These are phyloP conservation scores for Syzygium malaccense DNA, from an alignment of 441 rosid genomes.

Conservation along the genomic window DNA sequence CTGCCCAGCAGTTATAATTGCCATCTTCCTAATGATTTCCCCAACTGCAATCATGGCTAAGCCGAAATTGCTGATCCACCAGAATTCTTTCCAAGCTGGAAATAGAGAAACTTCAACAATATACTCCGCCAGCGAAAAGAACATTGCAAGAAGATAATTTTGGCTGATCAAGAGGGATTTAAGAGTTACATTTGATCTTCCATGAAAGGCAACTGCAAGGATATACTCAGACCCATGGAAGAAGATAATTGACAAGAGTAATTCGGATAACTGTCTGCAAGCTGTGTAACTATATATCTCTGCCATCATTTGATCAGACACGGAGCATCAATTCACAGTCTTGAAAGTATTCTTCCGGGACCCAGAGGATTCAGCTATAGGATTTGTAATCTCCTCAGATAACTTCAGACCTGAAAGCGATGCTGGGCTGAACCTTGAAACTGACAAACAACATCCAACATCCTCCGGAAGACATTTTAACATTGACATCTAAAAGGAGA, in stretches of 20 bases:
- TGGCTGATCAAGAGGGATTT: constrained; percentile 50
- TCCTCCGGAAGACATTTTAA: constrained; percentile 10
- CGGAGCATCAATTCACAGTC: constrained; percentile 1
- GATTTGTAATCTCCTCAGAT: background rate
- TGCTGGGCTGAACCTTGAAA: constrained; percentile 6
- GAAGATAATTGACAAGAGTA: constrained; percentile 45
- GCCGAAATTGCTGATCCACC: constrained; percentile 65
- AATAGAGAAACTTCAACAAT: constrained; percentile 35
- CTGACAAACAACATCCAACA: background rate
- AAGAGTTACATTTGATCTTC: constrained; percentile 47
- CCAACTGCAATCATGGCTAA: constrained; percentile 49
- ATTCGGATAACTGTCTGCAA: constrained; percentile 47
- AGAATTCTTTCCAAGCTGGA: constrained; percentile 50
- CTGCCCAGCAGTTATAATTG: constrained; percentile 59
- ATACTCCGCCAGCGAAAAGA: constrained; percentile 50
- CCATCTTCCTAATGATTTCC: constrained; percentile 53
- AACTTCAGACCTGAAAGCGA: constrained; percentile 31
- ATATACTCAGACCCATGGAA: constrained; percentile 65
- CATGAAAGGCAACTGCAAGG: constrained; percentile 50
- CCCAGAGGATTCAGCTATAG: background rate
- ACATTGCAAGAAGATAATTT: constrained; percentile 42
- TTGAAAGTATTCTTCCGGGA: background rate
- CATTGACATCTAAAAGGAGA: constrained; percentile 2
- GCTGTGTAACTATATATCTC: constrained; percentile 42
- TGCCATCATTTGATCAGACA: constrained; percentile 29